Conservation (phyloP, 2,329 filamentous ascomycete genomes). For the Aspergillus calidoustus region DNA sequence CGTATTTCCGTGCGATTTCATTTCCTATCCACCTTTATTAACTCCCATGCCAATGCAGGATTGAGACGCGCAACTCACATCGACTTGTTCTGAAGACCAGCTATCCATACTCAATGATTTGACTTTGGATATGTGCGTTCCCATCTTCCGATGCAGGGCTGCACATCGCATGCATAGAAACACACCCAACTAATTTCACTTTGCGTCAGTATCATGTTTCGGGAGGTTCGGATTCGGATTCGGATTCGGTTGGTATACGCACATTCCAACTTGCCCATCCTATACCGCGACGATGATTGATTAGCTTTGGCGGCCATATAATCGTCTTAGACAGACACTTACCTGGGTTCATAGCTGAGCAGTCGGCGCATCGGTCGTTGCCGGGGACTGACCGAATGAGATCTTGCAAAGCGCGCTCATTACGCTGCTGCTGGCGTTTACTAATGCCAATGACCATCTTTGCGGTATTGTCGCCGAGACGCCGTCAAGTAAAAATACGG, state of each 20-base stretch:
- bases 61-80: slow-evolving; percentile 63
- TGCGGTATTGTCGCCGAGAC: slow-evolving; percentile 11
- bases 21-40: slow-evolving; percentile 64
- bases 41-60: not conserved
- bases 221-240: slow-evolving; percentile 6
- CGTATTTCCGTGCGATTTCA: slow-evolving; percentile 89
- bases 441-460: slow-evolving; percentile 75
- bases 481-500: slow-evolving; percentile 2
- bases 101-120: slow-evolving; percentile 99
- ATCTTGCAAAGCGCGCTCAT: slow-evolving; percentile 89
- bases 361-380: slow-evolving; percentile 94
- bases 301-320: slow-evolving; percentile 3
- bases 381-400: slow-evolving; percentile 82
- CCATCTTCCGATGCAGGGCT: slow-evolving; percentile 90
- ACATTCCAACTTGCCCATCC: slow-evolving; percentile 98
- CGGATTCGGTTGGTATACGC: slow-evolving; percentile 47
- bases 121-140: slow-evolving; percentile 97
- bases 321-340: slow-evolving; percentile 40
- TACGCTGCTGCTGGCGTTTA: slow-evolving; percentile 97
- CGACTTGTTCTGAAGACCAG: slow-evolving; percentile 94
- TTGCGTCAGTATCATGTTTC: slow-evolving; percentile 20
- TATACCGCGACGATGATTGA: slow-evolving; percentile 41
- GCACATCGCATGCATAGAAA: slow-evolving; percentile 99
- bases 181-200: slow-evolving; percentile 72
- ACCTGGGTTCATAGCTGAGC: slow-evolving; percentile 90